Percentiles rank a stretch among this genome's conserved stretches.
Evolutionary conservation across 306 rosid species (phyloP).

Genomic region (Cercis canadensis): DNA sequence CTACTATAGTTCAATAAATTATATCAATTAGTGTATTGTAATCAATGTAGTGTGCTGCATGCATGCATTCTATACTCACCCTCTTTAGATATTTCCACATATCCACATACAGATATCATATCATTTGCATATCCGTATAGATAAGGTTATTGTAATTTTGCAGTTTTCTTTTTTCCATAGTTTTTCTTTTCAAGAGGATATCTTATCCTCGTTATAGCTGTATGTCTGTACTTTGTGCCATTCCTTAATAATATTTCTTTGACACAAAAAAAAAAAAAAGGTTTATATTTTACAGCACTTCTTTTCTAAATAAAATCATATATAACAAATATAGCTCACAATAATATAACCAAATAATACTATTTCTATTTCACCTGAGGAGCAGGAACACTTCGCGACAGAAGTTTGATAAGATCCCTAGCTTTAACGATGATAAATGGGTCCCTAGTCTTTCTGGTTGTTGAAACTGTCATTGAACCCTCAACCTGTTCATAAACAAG

Average conservation of each 20-base stretch:
- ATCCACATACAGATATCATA: neutral
- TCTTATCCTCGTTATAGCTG: no score
- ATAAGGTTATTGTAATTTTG: no score
- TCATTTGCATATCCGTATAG: neutral
- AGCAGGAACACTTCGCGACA: constrained; percentile 93
- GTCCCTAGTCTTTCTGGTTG: constrained; percentile 86
- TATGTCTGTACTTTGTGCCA: no score
- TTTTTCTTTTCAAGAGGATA: no score
- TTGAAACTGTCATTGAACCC: constrained; percentile 94
- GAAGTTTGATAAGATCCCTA: constrained; percentile 87
- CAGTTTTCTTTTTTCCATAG: no score
- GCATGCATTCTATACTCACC: neutral
- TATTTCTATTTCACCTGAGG: constrained; percentile 60
- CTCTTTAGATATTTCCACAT: neutral
- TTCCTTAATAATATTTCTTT: no score
- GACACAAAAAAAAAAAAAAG: no score
- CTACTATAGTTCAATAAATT: neutral
- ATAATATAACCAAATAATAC: neutral
- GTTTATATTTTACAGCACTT: neutral
- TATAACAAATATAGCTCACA: neutral
- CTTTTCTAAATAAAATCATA: neutral
- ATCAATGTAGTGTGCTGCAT: no score
- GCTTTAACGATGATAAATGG: constrained; percentile 88
- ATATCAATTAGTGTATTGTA: neutral
- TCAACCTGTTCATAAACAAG: constrained; percentile 54